Base-by-base conservation (phyloP, 192 early-diverging fungal species). In the Jimgerdemannia flammicorona region DNA sequence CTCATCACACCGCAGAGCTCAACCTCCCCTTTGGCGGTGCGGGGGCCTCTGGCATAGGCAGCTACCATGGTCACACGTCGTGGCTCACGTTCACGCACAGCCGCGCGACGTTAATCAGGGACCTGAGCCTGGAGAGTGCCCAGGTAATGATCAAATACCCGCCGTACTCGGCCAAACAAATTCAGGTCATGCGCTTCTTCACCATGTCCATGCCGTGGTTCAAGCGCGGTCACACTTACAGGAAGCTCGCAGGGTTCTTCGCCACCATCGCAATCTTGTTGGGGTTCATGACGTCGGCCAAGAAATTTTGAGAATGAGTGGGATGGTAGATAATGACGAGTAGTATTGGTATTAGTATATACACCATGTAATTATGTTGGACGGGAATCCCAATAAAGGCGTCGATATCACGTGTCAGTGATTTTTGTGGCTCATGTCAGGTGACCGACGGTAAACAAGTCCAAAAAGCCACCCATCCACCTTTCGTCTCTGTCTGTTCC, bases 11-110 rank as follows among this genome's bases (percentile, higher is more conserved):
- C 14, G 8, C 70, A 82, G 81, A 83, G 72, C 75, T 77, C 41
- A 43, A 64, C 8, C 67, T 94, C n/a, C 96, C 96, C 64, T 98
- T 97, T 80, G 95, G 95, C 66, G 97, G 96, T 65, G 88, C 93
- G 0, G 96, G 96, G 0, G 76, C 81, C 0, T 96, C 95, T 7
- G 97, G 97, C 2, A 88, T 94, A 43, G 97, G 97, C 69, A 84
- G 75, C 54, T 98, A 97, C 80, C 94, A 94, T 49, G 96, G 95
- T 69, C 79, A 87, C 59, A 75, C 83, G 74, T 91, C 93, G 3
- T 95, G 97, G 79, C 84, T 92, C 29, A 86, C 88, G 4, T 97
- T 96, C 80, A 91, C 95, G 20, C 94, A 96, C 78, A 84, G 89
- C 41, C 87, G 94, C 2, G 71, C 89, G 29, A 88, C 90, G 39